These are phyloP conservation scores for Backusella psychrophila DNA, from an alignment of 192 early-diverging fungal species.

Conservation along the genomic window DNA sequence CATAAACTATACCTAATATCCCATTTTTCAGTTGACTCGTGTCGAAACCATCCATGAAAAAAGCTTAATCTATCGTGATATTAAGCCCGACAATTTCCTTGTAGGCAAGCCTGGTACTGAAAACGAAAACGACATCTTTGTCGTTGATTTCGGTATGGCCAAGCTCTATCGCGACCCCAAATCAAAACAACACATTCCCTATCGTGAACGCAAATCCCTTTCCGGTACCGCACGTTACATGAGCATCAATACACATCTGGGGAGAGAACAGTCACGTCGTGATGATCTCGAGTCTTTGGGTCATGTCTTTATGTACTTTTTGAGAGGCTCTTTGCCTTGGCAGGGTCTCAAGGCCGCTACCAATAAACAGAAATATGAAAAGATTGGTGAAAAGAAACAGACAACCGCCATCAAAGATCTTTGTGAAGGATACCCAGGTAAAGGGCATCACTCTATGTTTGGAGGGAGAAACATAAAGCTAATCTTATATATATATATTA, in stretches of 20 bases:
- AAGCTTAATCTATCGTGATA: slow-evolving; percentile 96
- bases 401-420: slow-evolving; percentile 85
- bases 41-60: slow-evolving; percentile 94
- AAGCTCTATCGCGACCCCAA: slow-evolving; percentile 97
- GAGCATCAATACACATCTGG: slow-evolving; percentile 98
- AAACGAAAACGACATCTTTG: slow-evolving; percentile 67
- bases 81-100: slow-evolving; percentile 99
- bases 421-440: slow-evolving; percentile 85
- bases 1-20: not conserved
- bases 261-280: slow-evolving; percentile 95
- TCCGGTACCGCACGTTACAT: slow-evolving; percentile 98
- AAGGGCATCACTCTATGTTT: no score
- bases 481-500: not conserved
- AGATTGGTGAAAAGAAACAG: slow-evolving; percentile 99
- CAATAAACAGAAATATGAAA: slow-evolving; percentile 99
- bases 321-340: slow-evolving; percentile 93
- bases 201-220: slow-evolving; percentile 91
- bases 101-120: slow-evolving; percentile 74
- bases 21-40: slow-evolving; percentile 55
- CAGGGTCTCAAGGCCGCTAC: slow-evolving; percentile 96
- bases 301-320: slow-evolving; percentile 98
- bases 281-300: slow-evolving; percentile 97
- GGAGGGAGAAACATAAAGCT: not conserved
- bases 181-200: slow-evolving; percentile 97
- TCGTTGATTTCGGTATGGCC: slow-evolving; percentile 99